phyloP scores from a whole-genome alignment of 345 rosid genomes.

The Turnera subulata region DNA sequence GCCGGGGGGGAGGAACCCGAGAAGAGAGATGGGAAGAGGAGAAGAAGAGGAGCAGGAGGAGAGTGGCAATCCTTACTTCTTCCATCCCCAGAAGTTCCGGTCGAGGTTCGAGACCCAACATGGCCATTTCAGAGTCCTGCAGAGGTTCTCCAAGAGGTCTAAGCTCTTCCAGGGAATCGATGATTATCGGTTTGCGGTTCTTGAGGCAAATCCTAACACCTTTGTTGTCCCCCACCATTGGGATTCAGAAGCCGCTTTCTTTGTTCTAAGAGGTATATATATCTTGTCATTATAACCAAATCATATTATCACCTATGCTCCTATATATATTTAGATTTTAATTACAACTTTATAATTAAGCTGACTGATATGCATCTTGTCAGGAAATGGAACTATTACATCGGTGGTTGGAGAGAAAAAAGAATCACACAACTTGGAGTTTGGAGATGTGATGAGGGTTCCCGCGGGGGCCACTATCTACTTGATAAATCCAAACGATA shows the following conservation, averaged over 20 bases:
- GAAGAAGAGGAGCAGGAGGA: not conserved
- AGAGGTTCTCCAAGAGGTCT: slow-evolving; percentile 35
- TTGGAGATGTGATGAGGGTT: slow-evolving; percentile 38
- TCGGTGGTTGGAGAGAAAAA: slow-evolving; percentile 27
- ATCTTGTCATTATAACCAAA: not conserved
- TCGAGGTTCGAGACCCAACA: slow-evolving; percentile 14
- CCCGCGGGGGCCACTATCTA: slow-evolving; percentile 34
- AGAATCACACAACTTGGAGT: slow-evolving; percentile 26
- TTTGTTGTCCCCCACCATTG: slow-evolving; percentile 40
- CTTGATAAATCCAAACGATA: slow-evolving; percentile 26
- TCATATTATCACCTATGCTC: not conserved
- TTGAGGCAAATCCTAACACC: slow-evolving; percentile 40
- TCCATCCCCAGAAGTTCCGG: slow-evolving; percentile 20
- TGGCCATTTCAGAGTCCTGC: slow-evolving; percentile 39
- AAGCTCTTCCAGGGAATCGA: slow-evolving; percentile 39
- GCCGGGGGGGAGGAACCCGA: not conserved
- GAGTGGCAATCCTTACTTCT: slow-evolving; percentile 35
- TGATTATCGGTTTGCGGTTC: slow-evolving; percentile 28
- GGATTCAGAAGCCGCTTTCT: slow-evolving; percentile 34
- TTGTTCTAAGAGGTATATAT: slow-evolving; percentile 42
- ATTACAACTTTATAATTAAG: too few relatives aligned
- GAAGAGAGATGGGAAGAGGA: not conserved
- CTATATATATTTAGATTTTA: not conserved
- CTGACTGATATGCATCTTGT: not conserved
- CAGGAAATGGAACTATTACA: slow-evolving; percentile 33